Conservation (phyloP, 306 rosid species). For the Trifolium pratense region DNA sequence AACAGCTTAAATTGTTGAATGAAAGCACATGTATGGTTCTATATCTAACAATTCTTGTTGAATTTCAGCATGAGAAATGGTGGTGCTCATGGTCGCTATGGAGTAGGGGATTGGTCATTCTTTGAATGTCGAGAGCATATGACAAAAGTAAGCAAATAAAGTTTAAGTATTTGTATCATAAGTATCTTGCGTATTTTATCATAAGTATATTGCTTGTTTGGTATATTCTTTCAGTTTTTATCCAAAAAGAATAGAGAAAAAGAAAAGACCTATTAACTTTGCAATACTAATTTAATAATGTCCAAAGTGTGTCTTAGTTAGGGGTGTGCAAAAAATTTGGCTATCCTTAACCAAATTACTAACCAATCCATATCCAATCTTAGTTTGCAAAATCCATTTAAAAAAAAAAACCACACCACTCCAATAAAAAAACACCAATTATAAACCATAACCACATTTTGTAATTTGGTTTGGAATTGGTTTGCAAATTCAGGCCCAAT, state of each 20-base stretch:
- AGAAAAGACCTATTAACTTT: neutral
- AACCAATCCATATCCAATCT: too few relatives aligned
- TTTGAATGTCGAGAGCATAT: constrained; percentile 78
- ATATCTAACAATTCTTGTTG: constrained; percentile 34
- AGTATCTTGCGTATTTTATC: neutral
- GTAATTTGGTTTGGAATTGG: too few relatives aligned
- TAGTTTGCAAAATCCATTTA: too few relatives aligned
- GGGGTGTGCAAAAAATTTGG: too few relatives aligned
- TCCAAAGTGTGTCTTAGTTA: constrained; percentile 1
- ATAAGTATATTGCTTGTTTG: constrained; percentile 32
- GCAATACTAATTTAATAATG: constrained; percentile 8
- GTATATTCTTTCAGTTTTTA: constrained; percentile 16
- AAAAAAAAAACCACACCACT: too few relatives aligned
- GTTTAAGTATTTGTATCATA: constrained; percentile 4
- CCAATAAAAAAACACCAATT: too few relatives aligned
- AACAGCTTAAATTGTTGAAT: neutral
- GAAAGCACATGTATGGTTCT: neutral
- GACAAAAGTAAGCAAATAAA: constrained; percentile 64
- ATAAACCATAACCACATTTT: too few relatives aligned
- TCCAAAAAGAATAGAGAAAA: constrained; percentile 2
- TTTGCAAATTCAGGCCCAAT: too few relatives aligned
- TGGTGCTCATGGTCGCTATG: constrained; percentile 91
- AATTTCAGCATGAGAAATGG: constrained; percentile 74
- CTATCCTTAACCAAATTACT: too few relatives aligned
- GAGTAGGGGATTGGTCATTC: constrained; percentile 84